phyloP scores from a whole-genome alignment of 768 basidiomycete species.

The Mycena polygramma region DNA sequence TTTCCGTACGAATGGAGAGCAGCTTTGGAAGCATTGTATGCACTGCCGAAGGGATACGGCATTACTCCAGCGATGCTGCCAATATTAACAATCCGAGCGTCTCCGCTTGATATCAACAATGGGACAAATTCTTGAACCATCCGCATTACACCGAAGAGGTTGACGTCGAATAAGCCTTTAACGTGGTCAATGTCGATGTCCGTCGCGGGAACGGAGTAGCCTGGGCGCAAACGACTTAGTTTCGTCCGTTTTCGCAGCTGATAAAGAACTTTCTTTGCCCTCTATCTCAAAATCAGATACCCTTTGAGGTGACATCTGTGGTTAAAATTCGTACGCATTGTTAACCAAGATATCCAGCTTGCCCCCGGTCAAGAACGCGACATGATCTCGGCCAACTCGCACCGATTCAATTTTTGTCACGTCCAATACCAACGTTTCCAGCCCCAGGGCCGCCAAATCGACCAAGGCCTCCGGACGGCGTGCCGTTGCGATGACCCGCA shows the following conservation, averaged over 20 bases:
- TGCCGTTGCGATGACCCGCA: slow-evolving; percentile 48
- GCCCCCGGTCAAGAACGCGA: slow-evolving; percentile 41
- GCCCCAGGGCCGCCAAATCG: slow-evolving; percentile 36
- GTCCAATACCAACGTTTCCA: slow-evolving; percentile 44
- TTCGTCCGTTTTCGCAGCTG: background rate
- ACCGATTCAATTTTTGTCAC: slow-evolving; percentile 41
- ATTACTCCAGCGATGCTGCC: slow-evolving; percentile 46
- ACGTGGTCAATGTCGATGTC: slow-evolving; percentile 43
- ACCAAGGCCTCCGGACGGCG: slow-evolving; percentile 38
- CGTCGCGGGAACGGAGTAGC: slow-evolving; percentile 38
- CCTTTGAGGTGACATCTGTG: background rate
- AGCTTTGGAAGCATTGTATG: slow-evolving; percentile 50
- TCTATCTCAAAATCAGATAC: slow-evolving; percentile 11
- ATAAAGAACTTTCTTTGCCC: slow-evolving; percentile 18
- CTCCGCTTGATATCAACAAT: slow-evolving; percentile 43
- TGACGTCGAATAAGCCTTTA: slow-evolving; percentile 46
- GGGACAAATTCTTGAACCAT: slow-evolving; percentile 49
- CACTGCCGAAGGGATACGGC: slow-evolving; percentile 45
- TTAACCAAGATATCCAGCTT: slow-evolving; percentile 46
- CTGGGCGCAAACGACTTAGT: slow-evolving; percentile 11
- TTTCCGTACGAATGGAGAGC: slow-evolving; percentile 48
- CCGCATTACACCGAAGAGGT: slow-evolving; percentile 48
- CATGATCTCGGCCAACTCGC: slow-evolving; percentile 22
- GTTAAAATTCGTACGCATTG: slow-evolving; percentile 22
- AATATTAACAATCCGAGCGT: slow-evolving; percentile 47